phyloP scores from a whole-genome alignment of 176 grass and related monocot species.

The Otatea glauca region DNA sequence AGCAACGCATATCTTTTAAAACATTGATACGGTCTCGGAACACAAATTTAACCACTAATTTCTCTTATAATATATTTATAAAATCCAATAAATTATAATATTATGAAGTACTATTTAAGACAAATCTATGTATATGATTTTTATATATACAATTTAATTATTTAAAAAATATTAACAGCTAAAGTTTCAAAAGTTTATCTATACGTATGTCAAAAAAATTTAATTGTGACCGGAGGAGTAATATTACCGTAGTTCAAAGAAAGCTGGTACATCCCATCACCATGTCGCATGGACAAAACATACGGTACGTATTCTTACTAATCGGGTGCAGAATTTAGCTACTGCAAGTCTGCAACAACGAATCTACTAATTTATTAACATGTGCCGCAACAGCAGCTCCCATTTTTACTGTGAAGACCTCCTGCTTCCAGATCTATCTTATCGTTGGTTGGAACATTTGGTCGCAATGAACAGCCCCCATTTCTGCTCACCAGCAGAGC shows the following conservation, averaged over 20 bases:
- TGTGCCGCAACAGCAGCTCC: background rate
- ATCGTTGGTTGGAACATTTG: slow-evolving; percentile 51
- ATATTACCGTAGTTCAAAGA: background rate
- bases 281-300: background rate
- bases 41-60: too few relatives aligned
- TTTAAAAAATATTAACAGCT: too few relatives aligned
- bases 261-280: background rate
- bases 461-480: slow-evolving; percentile 88
- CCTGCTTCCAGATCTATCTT: slow-evolving; percentile 21
- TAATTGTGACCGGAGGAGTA: too few relatives aligned
- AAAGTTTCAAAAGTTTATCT: too few relatives aligned
- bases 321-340: background rate
- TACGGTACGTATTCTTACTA: background rate
- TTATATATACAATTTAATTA: too few relatives aligned
- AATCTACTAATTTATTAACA: background rate
- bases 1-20: too few relatives aligned
- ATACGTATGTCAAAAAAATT: too few relatives aligned
- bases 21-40: too few relatives aligned
- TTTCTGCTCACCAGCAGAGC: slow-evolving; percentile 79
- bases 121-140: too few relatives aligned
- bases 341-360: slow-evolving; percentile 5
- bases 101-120: too few relatives aligned
- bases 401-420: slow-evolving; percentile 24
- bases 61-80: too few relatives aligned
- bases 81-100: too few relatives aligned